phyloP scores from a whole-genome alignment of 1,284 basidiomycete species.

The Cryptococcus sp. region DNA sequence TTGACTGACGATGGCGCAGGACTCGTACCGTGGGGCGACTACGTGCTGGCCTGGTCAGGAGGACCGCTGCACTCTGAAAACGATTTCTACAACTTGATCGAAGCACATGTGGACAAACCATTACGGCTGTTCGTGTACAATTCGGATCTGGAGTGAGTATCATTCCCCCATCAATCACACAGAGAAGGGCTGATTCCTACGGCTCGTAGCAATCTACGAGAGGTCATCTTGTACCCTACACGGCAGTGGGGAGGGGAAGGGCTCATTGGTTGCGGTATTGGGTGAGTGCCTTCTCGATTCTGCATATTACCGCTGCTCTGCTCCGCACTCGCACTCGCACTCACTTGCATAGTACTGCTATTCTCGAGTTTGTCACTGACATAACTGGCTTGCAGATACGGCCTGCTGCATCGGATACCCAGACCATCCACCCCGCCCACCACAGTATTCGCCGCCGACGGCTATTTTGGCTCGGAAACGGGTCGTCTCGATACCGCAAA shows the following conservation, averaged over 20 bases:
- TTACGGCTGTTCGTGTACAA: constrained; percentile 94
- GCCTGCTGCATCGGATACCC: constrained; percentile 87
- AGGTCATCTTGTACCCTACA: constrained; percentile 90
- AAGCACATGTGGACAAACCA: constrained; percentile 89
- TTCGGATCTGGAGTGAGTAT: constrained; percentile 90
- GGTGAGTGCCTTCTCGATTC: constrained; percentile 56
- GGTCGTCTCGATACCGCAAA: background rate
- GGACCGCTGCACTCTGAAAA: constrained; percentile 88
- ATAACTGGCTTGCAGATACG: constrained; percentile 52
- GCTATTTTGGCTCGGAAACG: constrained; percentile 24
- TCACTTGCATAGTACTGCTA: background rate
- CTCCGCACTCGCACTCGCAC: background rate
- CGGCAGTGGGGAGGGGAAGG: constrained; percentile 95
- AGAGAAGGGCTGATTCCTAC: background rate
- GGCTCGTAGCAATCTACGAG: constrained; percentile 70
- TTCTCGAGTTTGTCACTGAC: background rate
- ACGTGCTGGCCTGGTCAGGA: constrained; percentile 91
- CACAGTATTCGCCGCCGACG: constrained; percentile 27
- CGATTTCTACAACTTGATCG: constrained; percentile 96
- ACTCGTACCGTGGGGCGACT: constrained; percentile 83
- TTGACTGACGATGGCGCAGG: constrained; percentile 52
- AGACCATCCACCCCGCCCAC: constrained; percentile 46
- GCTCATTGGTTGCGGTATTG: constrained; percentile 88
- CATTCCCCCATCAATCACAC: too few species aligned
- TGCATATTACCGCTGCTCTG: too few species aligned